Conservation (phyloP, 1,284 basidiomycete species). For the Trametes versicolor region DNA sequence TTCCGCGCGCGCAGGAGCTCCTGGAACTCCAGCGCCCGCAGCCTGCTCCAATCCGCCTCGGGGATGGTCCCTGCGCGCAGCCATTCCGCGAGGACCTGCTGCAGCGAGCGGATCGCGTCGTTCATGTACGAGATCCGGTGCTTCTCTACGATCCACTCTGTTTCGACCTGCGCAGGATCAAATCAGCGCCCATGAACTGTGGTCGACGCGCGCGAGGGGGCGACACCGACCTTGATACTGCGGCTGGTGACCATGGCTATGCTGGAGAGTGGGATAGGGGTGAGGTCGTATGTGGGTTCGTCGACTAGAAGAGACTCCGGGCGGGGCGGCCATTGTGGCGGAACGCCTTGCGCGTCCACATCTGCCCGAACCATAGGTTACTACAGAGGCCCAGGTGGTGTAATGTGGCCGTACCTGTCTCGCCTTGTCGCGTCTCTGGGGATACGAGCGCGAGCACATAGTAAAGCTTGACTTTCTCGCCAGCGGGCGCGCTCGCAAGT, state of each 20-base stretch:
- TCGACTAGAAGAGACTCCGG: slow-evolving; percentile 58
- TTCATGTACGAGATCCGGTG: slow-evolving; percentile 74
- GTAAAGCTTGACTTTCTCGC: slow-evolving; percentile 66
- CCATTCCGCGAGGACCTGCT: slow-evolving; percentile 66
- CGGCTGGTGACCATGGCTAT: slow-evolving; percentile 81
- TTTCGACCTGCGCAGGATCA: slow-evolving; percentile 65
- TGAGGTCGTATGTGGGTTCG: slow-evolving; percentile 76
- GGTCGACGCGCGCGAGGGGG: not conserved
- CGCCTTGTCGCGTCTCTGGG: slow-evolving; percentile 64
- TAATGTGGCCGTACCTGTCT: slow-evolving; percentile 55
- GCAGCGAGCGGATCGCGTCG: slow-evolving; percentile 59
- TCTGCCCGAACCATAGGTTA: slow-evolving; percentile 53
- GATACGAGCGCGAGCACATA: slow-evolving; percentile 83
- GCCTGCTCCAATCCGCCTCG: slow-evolving; percentile 88
- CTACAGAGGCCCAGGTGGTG: not conserved
- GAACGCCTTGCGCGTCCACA: slow-evolving; percentile 63
- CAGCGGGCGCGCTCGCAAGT: slow-evolving; percentile 53
- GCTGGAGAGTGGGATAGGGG: slow-evolving; percentile 75
- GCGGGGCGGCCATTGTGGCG: slow-evolving; percentile 80
- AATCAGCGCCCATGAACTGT: slow-evolving; percentile 3
- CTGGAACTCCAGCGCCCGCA: slow-evolving; percentile 93
- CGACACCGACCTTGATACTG: slow-evolving; percentile 69
- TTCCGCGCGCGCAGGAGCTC: slow-evolving; percentile 78
- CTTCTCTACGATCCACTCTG: slow-evolving; percentile 70
- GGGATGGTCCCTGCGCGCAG: slow-evolving; percentile 56